phyloP scores from a whole-genome alignment of 306 rosid genomes.

The Prunus salicina region DNA sequence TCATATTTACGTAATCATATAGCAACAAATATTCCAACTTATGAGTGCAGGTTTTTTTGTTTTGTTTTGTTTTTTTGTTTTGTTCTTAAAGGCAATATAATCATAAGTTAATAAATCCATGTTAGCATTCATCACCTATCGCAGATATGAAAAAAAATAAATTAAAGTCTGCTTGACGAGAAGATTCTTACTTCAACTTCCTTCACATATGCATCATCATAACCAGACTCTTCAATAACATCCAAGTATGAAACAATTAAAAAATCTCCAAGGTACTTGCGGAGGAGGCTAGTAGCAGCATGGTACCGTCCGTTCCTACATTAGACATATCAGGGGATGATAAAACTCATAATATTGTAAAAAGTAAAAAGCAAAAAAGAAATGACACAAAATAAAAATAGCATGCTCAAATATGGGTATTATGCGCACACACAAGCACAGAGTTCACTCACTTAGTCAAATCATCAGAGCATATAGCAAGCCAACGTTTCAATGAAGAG shows the following conservation, averaged over 20 bases:
- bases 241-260: constrained; percentile 82
- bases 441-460: constrained; percentile 55
- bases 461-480: constrained; percentile 81
- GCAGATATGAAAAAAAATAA: not conserved
- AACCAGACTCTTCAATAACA: constrained; percentile 82
- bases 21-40: not conserved
- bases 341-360: constrained; percentile 1
- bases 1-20: not conserved
- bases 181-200: constrained; percentile 78
- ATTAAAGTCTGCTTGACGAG: not conserved
- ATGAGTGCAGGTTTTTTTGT: not conserved
- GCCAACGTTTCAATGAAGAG: constrained; percentile 95
- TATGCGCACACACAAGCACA: not conserved
- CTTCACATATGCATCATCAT: constrained; percentile 65
- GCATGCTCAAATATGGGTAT: not conserved
- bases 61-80: not conserved
- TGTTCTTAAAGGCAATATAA: not conserved
- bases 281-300: constrained; percentile 62
- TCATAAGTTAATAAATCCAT: not conserved
- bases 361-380: not conserved
- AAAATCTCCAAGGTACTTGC: constrained; percentile 92
- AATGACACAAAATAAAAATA: not conserved
- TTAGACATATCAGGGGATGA: constrained; percentile 18
- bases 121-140: constrained; percentile 3
- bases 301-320: constrained; percentile 71